phyloP scores from a whole-genome alignment of 2,329 filamentous ascomycete species.

The Botryosphaeria dothidea region DNA sequence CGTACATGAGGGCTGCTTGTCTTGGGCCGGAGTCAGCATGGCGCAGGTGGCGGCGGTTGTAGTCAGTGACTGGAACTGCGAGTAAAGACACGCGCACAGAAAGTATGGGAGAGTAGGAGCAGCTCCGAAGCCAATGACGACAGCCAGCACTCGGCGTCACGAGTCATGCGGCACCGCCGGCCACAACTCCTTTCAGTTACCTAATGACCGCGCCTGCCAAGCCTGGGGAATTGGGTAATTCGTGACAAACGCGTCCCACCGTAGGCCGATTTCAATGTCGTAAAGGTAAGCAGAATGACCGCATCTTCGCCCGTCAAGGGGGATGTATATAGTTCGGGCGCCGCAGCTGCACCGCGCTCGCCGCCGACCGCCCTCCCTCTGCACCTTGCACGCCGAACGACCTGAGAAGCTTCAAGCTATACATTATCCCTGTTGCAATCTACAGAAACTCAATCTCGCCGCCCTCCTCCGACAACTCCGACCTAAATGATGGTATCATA shows the following conservation, averaged over 20 bases:
- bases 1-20: too few species aligned
- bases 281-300: constrained; percentile 11
- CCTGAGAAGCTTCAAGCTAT: background rate
- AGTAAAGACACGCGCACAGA: too few species aligned
- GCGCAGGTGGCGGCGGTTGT: background rate
- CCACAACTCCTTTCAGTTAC: constrained; percentile 1
- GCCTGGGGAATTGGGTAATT: constrained; percentile 9
- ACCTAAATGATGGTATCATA: constrained; percentile 13
- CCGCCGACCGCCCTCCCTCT: background rate
- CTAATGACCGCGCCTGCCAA: constrained; percentile 9
- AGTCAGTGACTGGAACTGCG: too few species aligned
- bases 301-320: background rate
- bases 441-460: background rate
- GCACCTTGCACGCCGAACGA: background rate
- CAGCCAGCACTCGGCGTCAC: background rate
- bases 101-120: background rate
- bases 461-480: background rate
- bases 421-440: background rate
- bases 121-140: background rate
- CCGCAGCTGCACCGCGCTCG: background rate
- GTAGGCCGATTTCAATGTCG: background rate
- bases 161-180: constrained; percentile 3
- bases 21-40: background rate
- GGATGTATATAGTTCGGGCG: background rate
- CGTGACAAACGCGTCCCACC: constrained; percentile 14